phyloP scores from a whole-genome alignment of 1,139 yeast genomes.

The Eremothecium coryli region DNA sequence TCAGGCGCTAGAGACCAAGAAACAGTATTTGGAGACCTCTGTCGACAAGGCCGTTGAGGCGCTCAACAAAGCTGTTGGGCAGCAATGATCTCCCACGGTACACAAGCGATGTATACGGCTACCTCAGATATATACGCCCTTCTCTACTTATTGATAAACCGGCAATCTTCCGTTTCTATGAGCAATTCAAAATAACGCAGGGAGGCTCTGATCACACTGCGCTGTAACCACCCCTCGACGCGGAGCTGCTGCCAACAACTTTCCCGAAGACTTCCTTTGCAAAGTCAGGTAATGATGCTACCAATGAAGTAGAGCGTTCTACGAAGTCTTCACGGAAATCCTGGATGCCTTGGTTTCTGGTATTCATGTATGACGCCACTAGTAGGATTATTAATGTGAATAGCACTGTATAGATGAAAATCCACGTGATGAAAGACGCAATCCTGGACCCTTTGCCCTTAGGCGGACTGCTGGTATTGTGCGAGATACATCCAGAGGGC shows the following conservation, averaged over 20 bases:
- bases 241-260: conserved; percentile 47
- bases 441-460: conserved; percentile 33
- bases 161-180: too few relatives aligned
- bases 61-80: conserved; percentile 36
- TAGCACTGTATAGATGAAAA: conserved; percentile 56
- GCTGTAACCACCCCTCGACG: conserved; percentile 72
- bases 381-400: conserved; percentile 63
- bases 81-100: conserved; percentile 1
- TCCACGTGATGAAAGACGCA: conserved; percentile 74
- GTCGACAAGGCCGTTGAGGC: conserved; percentile 63
- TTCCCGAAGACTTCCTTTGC: conserved; percentile 59
- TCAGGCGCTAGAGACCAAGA: conserved; percentile 56
- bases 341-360: conserved; percentile 37
- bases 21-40: conserved; percentile 65
- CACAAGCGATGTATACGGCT: too few relatives aligned
- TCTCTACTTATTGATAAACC: too few relatives aligned
- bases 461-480: conserved; percentile 19
- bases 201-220: conserved; percentile 80
- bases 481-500: conserved; percentile 30
- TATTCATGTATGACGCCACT: conserved; percentile 66
- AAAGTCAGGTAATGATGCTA: conserved; percentile 62
- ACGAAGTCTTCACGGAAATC: conserved; percentile 57
- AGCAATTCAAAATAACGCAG: neutral
- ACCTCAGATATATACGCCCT: too few relatives aligned
- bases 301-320: conserved; percentile 53